A percentile compares a stretch with the other conserved stretches of the same genome.
Conservation (phyloP, 768 basidiomycete genomes). For the Naganishia kalamii region DNA sequence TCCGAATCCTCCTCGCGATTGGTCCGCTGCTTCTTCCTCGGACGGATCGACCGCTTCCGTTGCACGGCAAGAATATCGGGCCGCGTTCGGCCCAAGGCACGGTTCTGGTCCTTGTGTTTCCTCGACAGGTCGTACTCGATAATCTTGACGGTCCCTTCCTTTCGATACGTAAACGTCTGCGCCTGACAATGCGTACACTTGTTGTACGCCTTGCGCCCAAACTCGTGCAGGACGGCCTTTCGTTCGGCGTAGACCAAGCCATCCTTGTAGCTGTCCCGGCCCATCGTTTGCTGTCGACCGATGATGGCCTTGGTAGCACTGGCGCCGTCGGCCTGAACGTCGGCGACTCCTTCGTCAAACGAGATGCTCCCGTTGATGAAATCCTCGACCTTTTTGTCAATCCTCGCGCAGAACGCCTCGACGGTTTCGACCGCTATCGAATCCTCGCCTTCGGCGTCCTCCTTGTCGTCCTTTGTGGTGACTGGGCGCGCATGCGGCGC, state of each 20-base stretch:
- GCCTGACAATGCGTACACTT: constrained; percentile 73
- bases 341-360: constrained; percentile 52
- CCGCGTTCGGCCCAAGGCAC: constrained; percentile 56
- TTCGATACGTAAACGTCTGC: constrained; percentile 84
- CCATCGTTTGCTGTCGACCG: constrained; percentile 30
- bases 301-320: constrained; percentile 47
- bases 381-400: constrained; percentile 35
- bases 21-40: constrained; percentile 20
- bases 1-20: constrained; percentile 33
- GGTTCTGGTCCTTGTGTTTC: constrained; percentile 66
- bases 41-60: neutral
- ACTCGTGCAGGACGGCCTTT: constrained; percentile 73
- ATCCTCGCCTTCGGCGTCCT: constrained; percentile 45
- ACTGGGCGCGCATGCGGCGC: constrained; percentile 47
- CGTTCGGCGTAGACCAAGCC: constrained; percentile 77
- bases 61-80: constrained; percentile 60
- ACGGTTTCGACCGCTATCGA: constrained; percentile 35
- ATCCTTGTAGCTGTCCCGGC: constrained; percentile 82
- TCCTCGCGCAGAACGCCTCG: constrained; percentile 35
- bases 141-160: constrained; percentile 87
- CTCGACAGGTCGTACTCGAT: constrained; percentile 81
- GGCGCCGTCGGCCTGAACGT: constrained; percentile 58
- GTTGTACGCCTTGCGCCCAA: constrained; percentile 62
- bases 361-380: constrained; percentile 13
- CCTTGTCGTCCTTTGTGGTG: constrained; percentile 48